Conservation (phyloP, 306 rosid species). For the Medicago arabica region DNA sequence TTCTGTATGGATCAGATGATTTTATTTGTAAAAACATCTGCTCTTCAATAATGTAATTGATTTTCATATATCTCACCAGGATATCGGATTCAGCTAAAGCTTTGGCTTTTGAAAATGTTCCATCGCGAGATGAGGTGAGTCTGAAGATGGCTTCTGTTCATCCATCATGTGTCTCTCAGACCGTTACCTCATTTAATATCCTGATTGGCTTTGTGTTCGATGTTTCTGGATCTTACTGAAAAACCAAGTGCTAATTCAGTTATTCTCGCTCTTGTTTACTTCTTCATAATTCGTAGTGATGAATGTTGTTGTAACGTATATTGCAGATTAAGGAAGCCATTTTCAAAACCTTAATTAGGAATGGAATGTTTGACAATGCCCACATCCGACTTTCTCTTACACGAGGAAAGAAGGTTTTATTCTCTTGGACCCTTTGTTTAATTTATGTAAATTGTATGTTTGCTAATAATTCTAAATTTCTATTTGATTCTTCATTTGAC, state of each 20-base stretch:
- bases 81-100: conserved; percentile 42
- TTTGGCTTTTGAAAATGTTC: conserved; percentile 41
- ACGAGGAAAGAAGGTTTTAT: conserved; percentile 69
- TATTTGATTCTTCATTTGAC: conserved; percentile 1
- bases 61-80: conserved; percentile 28
- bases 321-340: conserved; percentile 72
- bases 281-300: background rate
- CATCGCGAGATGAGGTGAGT: conserved; percentile 29
- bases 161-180: conserved; percentile 16
- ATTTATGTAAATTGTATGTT: conserved; percentile 2
- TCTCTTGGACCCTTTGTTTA: conserved; percentile 14
- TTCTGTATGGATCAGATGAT: background rate
- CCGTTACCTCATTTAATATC: conserved; percentile 23
- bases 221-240: background rate
- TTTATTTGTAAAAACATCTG: conserved; percentile 13
- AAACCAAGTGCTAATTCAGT: background rate
- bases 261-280: no score
- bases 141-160: conserved; percentile 18
- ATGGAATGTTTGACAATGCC: conserved; percentile 82
- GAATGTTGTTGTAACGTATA: background rate
- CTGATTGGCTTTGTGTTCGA: background rate
- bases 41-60: conserved; percentile 10
- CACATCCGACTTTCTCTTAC: conserved; percentile 84
- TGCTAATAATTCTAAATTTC: background rate
- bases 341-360: conserved; percentile 75